These are phyloP conservation scores for Ogataea polymorpha DNA, from an alignment of 805 yeast species.

Conservation along the genomic window DNA sequence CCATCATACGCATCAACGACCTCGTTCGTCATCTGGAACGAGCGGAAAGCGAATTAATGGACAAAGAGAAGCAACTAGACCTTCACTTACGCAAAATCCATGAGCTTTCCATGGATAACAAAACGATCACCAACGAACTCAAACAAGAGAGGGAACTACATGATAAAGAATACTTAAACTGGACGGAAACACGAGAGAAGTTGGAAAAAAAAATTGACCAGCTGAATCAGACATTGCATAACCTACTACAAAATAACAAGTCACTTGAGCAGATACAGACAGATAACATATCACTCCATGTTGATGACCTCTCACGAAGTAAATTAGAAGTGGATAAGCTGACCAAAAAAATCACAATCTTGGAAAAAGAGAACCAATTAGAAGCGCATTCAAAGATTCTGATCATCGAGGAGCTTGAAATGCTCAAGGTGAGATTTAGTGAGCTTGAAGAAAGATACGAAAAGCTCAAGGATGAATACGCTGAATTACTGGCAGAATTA, in stretches of 20 bases:
- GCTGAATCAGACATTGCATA: constrained; percentile 21
- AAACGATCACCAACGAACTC: constrained; percentile 24
- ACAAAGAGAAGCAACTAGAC: constrained; percentile 29
- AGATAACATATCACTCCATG: constrained; percentile 11
- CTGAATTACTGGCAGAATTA: constrained; percentile 27
- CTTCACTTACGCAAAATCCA: constrained; percentile 25
- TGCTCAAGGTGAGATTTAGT: constrained; percentile 37
- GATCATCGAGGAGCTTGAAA: constrained; percentile 54
- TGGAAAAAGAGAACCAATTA: constrained; percentile 49
- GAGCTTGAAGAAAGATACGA: constrained; percentile 30
- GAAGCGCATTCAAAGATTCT: constrained; percentile 50
- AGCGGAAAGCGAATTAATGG: constrained; percentile 32
- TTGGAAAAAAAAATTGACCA: constrained; percentile 27
- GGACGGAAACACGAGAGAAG: constrained; percentile 26
- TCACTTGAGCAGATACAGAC: constrained; percentile 12
- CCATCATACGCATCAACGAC: constrained; percentile 28
- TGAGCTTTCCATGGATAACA: constrained; percentile 28
- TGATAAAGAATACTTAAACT: constrained; percentile 30
- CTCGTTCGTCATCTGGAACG: constrained; percentile 35
- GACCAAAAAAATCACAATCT: constrained; percentile 29
- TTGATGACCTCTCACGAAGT: constrained; percentile 11
- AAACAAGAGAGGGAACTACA: constrained; percentile 29
- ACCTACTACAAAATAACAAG: constrained; percentile 15
- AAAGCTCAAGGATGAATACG: constrained; percentile 28
- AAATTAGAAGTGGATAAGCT: constrained; percentile 25